These are phyloP conservation scores for Halophytophthora polymorphica DNA, from an alignment of 352 stramenopile species.

Conservation along the genomic window DNA sequence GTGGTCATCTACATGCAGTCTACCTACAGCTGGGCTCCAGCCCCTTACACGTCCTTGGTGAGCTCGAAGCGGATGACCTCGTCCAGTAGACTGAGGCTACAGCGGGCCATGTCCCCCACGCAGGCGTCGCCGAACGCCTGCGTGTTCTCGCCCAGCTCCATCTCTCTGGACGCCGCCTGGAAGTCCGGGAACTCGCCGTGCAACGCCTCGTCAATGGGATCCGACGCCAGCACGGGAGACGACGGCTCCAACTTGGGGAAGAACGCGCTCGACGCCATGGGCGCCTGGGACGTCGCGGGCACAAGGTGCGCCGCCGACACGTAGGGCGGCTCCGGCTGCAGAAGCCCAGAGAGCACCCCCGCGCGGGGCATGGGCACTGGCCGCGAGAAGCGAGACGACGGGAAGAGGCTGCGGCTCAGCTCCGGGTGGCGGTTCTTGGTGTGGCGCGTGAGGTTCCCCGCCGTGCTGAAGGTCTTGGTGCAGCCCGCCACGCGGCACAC, in stretches of 20 bases:
- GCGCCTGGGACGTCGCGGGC: constrained; percentile 8
- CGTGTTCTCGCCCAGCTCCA: background rate
- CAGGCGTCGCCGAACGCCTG: constrained; percentile 13
- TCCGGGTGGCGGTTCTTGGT: constrained; percentile 46
- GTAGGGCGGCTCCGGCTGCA: constrained; percentile 3
- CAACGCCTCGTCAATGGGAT: constrained; percentile 24
- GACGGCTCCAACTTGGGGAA: constrained; percentile 18
- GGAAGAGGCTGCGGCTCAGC: constrained; percentile 16
- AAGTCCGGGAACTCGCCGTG: constrained; percentile 24
- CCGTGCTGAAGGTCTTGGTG: constrained; percentile 55
- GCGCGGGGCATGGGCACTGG: constrained; percentile 6
- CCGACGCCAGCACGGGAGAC: constrained; percentile 17
- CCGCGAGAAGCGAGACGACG: constrained; percentile 14
- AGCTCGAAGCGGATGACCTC: constrained; percentile 45
- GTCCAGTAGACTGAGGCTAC: constrained; percentile 41
- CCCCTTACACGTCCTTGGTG: constrained; percentile 26
- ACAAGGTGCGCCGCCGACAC: background rate
- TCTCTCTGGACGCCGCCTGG: constrained; percentile 17
- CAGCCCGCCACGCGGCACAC: constrained; percentile 34
- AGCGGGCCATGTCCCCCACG: constrained; percentile 22
- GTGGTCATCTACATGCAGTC: too few species aligned
- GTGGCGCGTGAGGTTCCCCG: constrained; percentile 55
- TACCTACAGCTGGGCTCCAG: too few species aligned
- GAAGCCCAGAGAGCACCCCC: background rate
- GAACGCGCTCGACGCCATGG: background rate